Evolutionary conservation across 345 rosid genomes (phyloP).

Genomic region (Pseudoturritis turrita): DNA sequence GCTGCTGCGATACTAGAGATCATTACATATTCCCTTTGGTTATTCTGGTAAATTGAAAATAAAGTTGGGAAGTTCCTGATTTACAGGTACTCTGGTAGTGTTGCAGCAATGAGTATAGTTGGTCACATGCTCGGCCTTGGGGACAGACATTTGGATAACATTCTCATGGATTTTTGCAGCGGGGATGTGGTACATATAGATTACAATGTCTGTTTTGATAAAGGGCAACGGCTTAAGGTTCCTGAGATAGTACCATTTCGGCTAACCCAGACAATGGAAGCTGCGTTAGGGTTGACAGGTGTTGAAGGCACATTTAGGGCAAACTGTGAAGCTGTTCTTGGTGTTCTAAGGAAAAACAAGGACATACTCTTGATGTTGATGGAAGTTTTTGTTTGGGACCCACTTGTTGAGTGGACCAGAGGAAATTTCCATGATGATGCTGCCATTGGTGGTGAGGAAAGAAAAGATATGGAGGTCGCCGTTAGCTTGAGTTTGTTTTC

Average conservation of each 20-base stretch:
- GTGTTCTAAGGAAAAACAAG: constrained; percentile 75
- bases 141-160: constrained; percentile 92
- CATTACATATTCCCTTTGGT: not conserved
- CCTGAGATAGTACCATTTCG: constrained; percentile 96
- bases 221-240: constrained; percentile 81
- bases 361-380: constrained; percentile 77
- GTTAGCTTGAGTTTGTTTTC: constrained; percentile 96
- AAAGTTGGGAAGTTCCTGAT: constrained; percentile 5
- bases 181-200: constrained; percentile 96
- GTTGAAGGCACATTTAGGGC: constrained; percentile 77
- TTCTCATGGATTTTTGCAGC: constrained; percentile 81
- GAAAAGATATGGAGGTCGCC: constrained; percentile 97
- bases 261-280: constrained; percentile 83
- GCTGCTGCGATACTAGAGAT: not conserved
- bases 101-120: constrained; percentile 96
- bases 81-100: constrained; percentile 83
- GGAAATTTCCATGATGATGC: constrained; percentile 96
- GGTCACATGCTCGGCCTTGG: constrained; percentile 93
- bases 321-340: constrained; percentile 79
- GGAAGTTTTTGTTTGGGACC: constrained; percentile 95
- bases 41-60: not conserved
- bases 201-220: constrained; percentile 94
- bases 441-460: constrained; percentile 94
- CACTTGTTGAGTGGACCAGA: constrained; percentile 95
- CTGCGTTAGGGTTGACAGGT: constrained; percentile 84